Conservation (phyloP, 345 rosid genomes). For the Eucalyptus polyanthemos region DNA sequence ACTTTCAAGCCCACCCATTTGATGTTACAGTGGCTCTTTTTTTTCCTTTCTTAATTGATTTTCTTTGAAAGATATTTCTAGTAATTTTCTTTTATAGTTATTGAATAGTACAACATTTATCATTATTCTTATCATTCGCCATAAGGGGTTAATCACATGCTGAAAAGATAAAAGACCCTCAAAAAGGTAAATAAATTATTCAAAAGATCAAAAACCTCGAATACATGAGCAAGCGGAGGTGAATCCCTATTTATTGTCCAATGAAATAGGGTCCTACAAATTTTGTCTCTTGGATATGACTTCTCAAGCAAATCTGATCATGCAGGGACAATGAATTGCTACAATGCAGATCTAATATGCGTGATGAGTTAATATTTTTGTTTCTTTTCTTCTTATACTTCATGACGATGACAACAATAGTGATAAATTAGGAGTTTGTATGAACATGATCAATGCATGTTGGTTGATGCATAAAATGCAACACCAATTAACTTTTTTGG, state of each 20-base stretch:
- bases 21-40: too few species aligned
- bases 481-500: too few species aligned
- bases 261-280: too few species aligned
- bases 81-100: background rate
- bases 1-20: too few species aligned
- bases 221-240: too few species aligned
- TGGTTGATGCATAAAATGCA: background rate
- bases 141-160: background rate
- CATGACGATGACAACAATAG: accelerated
- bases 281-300: too few species aligned
- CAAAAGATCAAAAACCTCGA: background rate
- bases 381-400: background rate
- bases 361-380: too few species aligned
- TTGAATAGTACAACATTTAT: background rate
- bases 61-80: background rate
- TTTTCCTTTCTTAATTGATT: background rate
- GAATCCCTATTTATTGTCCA: too few species aligned
- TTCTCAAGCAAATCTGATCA: too few species aligned
- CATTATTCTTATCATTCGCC: background rate
- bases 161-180: background rate
- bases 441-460: background rate
- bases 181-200: background rate
- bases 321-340: too few species aligned
- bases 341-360: background rate
- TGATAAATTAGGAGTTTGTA: too few species aligned